Evolutionary conservation across 805 yeast species (phyloP).

Genomic region (Zygosaccharomyces lentus): DNA sequence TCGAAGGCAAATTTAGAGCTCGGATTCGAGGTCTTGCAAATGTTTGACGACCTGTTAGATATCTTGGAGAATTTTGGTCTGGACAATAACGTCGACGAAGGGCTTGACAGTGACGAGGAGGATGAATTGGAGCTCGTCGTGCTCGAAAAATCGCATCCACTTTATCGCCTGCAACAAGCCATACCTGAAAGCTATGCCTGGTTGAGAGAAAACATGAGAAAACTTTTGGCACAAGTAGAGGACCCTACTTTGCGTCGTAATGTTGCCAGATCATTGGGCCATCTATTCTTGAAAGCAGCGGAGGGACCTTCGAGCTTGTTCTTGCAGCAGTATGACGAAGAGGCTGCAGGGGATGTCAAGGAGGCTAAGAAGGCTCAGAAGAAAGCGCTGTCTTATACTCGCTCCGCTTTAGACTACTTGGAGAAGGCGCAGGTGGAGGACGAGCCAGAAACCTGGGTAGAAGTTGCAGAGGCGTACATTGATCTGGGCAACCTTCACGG

Average conservation of each 20-base stretch:
- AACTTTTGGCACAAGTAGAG: constrained; percentile 18
- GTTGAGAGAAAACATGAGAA: constrained; percentile 35
- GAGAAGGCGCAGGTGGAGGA: constrained; percentile 59
- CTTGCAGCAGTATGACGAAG: constrained; percentile 55
- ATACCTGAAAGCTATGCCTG: constrained; percentile 48
- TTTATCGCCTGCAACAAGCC: constrained; percentile 38
- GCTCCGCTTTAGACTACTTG: constrained; percentile 54
- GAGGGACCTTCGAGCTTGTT: constrained; percentile 55
- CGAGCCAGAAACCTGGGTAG: constrained; percentile 77
- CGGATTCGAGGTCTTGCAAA: constrained; percentile 49
- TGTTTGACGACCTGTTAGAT: constrained; percentile 64
- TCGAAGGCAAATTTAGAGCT: constrained; percentile 37
- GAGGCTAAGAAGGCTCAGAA: constrained; percentile 43
- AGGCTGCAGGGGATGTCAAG: constrained; percentile 28
- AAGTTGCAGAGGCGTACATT: constrained; percentile 81
- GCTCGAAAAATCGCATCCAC: constrained; percentile 52
- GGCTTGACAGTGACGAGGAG: constrained; percentile 55
- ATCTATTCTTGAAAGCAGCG: constrained; percentile 58
- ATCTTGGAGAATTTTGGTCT: constrained; percentile 63
- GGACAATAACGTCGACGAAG: constrained; percentile 49
- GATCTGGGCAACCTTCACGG: constrained; percentile 71
- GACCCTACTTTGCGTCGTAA: constrained; percentile 34
- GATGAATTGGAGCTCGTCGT: constrained; percentile 35
- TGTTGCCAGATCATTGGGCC: constrained; percentile 54
- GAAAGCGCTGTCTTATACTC: constrained; percentile 45